Base-by-base conservation (phyloP, 176 grass and related monocot species). In the Oryza nivara region DNA sequence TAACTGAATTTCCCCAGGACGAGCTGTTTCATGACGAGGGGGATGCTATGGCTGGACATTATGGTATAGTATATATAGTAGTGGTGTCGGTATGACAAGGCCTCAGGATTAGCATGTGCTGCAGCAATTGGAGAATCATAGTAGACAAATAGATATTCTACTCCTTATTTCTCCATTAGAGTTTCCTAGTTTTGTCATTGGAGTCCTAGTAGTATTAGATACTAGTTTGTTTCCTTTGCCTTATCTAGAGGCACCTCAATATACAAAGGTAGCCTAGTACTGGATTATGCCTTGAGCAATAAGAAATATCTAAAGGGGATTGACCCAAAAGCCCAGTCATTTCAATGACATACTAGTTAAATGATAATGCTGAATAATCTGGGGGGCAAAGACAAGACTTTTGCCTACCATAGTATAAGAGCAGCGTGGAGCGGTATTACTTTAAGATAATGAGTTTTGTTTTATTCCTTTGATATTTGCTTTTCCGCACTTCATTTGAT, bases 321-420 rank as follows among this genome's bases (percentile, higher is more conserved):
- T 58, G 17, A 20, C 17, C 54, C 54, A 58, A n/a, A 58, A 20
- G 54, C 19, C 54, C 7, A 58, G 52, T 5, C 52, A 0, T 58
- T 20, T 58, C 17, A 58, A 20, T 58, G 46, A 47, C 35, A 49
- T 63, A 64, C 26, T 80, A 74, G 47, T 35, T 68, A 63, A 19
- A 16, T 79, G 25, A 65, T 67, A 78, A 72, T 83, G 36, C 13
- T 74, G 46, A 54, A 28, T 84, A 78, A 56, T 73, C 7, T 56
- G 25, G 17, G 19, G 23, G 34, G 34, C 75, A 73, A 65, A 74
- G 25, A 79, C 46, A 74, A 13, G 16, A 46, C 74, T 69, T 69
- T 6, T 79, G 11, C 36, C 78, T 72, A 7, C 70, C 65, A 32
- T 83, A 22, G 32, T 78, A 63, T 73, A 44, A 45, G 56, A 74